These are phyloP conservation scores for Colletotrichum sp. DNA, from an alignment of 2,329 filamentous ascomycete species.

Conservation along the genomic window DNA sequence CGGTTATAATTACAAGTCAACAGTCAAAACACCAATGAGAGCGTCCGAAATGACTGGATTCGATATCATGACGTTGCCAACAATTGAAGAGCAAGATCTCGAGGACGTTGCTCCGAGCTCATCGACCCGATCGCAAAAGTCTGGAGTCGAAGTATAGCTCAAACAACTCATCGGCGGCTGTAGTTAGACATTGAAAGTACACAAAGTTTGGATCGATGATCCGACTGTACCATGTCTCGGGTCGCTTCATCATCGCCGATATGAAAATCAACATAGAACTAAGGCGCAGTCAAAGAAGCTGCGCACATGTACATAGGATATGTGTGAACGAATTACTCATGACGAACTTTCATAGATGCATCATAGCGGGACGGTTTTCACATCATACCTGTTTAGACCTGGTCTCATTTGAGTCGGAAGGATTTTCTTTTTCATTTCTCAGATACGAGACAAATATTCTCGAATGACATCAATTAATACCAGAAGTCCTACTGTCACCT, in stretches of 20 bases:
- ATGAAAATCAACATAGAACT: background rate
- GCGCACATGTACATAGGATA: background rate
- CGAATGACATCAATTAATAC: background rate
- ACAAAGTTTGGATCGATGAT: background rate
- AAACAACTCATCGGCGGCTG: background rate
- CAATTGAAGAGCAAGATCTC: background rate
- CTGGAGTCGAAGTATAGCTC: background rate
- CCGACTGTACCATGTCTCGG: background rate
- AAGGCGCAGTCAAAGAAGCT: background rate
- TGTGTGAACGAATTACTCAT: background rate
- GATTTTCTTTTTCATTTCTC: background rate
- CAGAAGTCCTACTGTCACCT: background rate
- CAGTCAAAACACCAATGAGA: background rate
- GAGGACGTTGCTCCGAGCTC: background rate
- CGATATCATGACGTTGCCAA: background rate
- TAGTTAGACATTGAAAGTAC: background rate
- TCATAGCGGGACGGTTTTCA: background rate
- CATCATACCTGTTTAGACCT: background rate
- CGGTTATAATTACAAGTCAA: constrained; percentile 10
- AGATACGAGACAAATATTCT: background rate
- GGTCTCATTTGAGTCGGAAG: background rate
- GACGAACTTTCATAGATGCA: background rate
- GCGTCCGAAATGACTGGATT: background rate
- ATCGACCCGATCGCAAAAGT: background rate
- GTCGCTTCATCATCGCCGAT: background rate